phyloP scores from a whole-genome alignment of 495 filamentous ascomycete genomes.

The Hyaloscypha variabilis region DNA sequence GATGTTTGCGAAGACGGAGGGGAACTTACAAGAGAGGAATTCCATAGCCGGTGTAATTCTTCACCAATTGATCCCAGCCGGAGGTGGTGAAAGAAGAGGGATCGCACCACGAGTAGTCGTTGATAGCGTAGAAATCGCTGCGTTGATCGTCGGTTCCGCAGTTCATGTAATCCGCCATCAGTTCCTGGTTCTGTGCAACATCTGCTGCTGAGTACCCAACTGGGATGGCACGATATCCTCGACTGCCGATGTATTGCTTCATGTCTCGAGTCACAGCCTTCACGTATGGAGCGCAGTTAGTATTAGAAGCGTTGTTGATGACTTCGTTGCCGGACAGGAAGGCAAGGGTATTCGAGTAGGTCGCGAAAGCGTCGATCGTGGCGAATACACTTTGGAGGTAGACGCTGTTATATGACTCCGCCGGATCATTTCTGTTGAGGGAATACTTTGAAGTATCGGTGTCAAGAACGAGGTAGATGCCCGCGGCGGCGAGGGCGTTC shows the following conservation, averaged over 20 bases:
- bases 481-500: conserved; percentile 75
- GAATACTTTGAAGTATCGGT: conserved; percentile 64
- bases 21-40: conserved; percentile 80
- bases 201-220: conserved; percentile 94
- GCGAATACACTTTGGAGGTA: conserved; percentile 57
- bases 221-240: conserved; percentile 74
- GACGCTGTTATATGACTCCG: conserved; percentile 80
- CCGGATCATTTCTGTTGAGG: conserved; percentile 76
- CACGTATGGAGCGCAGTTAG: conserved; percentile 77
- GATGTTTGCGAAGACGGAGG: background rate
- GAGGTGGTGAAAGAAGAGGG: conserved; percentile 72
- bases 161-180: conserved; percentile 92
- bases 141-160: conserved; percentile 84
- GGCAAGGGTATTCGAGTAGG: conserved; percentile 85
- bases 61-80: conserved; percentile 88
- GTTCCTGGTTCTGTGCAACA: conserved; percentile 77
- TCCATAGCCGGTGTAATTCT: conserved; percentile 86
- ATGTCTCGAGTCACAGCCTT: conserved; percentile 93
- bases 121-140: conserved; percentile 94
- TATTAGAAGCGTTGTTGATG: conserved; percentile 80
- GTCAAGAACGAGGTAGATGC: conserved; percentile 92
- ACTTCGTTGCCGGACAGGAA: conserved; percentile 98
- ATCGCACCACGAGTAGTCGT: conserved; percentile 98
- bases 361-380: conserved; percentile 82
- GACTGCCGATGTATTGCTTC: conserved; percentile 76